phyloP scores from a whole-genome alignment of 148 eudicot genomes.

The Pharnaceum exiguum region DNA sequence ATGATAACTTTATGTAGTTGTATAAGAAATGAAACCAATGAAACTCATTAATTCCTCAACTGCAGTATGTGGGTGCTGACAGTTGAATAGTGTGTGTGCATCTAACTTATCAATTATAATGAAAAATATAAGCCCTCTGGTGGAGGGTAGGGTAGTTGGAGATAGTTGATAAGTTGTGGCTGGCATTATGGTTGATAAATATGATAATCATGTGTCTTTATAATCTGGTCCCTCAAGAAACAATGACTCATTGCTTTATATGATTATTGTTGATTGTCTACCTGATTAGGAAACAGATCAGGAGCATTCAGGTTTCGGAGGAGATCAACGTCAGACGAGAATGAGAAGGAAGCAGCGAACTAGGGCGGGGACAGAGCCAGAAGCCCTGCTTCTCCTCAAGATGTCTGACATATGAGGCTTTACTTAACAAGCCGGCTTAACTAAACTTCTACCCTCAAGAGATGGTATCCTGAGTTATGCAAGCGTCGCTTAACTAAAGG shows the following conservation, averaged over 20 bases:
- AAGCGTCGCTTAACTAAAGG: slow-evolving; percentile 1
- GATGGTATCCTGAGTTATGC: not conserved
- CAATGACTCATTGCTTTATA: not conserved
- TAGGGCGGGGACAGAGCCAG: slow-evolving; percentile 28
- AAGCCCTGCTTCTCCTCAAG: slow-evolving; percentile 38
- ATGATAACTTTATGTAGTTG: too few relatives aligned
- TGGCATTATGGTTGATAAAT: not conserved
- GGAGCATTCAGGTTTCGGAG: slow-evolving; percentile 43
- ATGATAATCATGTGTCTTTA: too few relatives aligned
- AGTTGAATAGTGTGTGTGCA: not conserved
- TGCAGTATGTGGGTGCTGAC: not conserved
- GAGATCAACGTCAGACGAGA: slow-evolving; percentile 28
- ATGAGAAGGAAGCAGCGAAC: slow-evolving; percentile 29
- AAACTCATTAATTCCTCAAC: too few relatives aligned
- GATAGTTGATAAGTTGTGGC: not conserved
- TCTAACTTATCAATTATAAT: not conserved
- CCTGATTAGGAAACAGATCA: slow-evolving; percentile 31
- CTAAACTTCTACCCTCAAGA: not conserved
- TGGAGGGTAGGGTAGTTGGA: not conserved
- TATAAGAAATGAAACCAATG: too few relatives aligned
- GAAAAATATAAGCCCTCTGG: not conserved
- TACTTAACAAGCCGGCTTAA: not conserved
- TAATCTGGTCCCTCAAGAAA: too few relatives aligned
- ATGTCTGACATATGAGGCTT: slow-evolving; percentile 29
- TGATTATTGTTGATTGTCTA: slow-evolving; percentile 1